Evolutionary conservation across 306 rosid species (phyloP), one percentile per base, ranked within the genome.

Genomic region (Medicago arabica): DNA sequence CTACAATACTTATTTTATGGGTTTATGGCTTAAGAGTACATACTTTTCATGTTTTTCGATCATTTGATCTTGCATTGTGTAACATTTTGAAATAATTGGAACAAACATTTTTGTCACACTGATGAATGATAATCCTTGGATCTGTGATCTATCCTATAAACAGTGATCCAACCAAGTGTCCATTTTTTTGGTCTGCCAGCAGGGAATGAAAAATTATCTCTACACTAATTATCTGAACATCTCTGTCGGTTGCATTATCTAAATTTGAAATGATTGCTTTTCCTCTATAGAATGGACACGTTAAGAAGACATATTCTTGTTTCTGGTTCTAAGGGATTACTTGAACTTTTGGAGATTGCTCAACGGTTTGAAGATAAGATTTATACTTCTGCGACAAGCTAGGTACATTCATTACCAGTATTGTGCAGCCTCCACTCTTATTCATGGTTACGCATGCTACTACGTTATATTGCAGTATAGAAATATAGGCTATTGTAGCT

Each of bases 351-450:
- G 65, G 83, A 80, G 58, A 91, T 91, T 54, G 92, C 93, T 72
- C 80, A 73, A 62, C 89, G 91, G 83, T 88, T 93, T 79, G 94
- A 93, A 85, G 97, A 91, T 28, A 88, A 89, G 81, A 80, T 89
- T 72, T 88, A 74, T 75, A 16, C 70, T 53, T 85, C 82, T 57
- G 91, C 97, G 46, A 80, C 81, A 34, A 88, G 74, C 75, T 86
- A 88, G 93, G 97, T 93, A 81, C 17, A 36, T 72, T 19, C 34
- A 67, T 43, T 43, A 25, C 28, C 8, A 74, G 40, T 1, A 60
- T 36, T 9, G 62, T 57, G 57, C 2, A 58, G 44, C 28, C 16
- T 54, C 61, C 17, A 16, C 60, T 60, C 44, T 70, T 36, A 21
- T 57, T 50, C 17, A 43, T 66, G 58, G 58, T 46, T 81, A 38